These are phyloP conservation scores for Aeschynomene evenia DNA, from an alignment of 306 rosid species.

Conservation along the genomic window DNA sequence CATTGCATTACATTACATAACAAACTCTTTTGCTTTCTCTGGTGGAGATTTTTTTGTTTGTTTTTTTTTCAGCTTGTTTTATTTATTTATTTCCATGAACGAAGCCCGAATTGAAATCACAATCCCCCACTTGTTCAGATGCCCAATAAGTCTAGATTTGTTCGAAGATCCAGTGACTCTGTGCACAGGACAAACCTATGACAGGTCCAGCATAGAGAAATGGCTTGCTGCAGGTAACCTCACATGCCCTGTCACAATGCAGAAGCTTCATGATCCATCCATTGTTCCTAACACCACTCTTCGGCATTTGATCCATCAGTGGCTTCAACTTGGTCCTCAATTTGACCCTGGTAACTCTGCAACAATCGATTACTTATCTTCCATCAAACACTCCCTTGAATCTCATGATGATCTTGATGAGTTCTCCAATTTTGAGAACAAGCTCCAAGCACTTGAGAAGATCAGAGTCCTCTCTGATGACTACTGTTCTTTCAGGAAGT, in stretches of 20 bases:
- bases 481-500: constrained; percentile 41
- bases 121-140: constrained; percentile 73
- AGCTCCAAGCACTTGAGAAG: constrained; percentile 58
- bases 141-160: constrained; percentile 91
- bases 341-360: constrained; percentile 39
- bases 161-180: constrained; percentile 87
- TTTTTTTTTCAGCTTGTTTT: constrained; percentile 6
- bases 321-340: constrained; percentile 61
- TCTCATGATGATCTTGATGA: constrained; percentile 39
- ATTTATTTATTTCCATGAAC: constrained; percentile 61
- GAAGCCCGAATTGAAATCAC: constrained; percentile 53
- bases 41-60: neutral
- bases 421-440: constrained; percentile 36
- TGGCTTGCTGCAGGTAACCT: constrained; percentile 85
- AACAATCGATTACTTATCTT: constrained; percentile 45
- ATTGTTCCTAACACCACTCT: constrained; percentile 89
- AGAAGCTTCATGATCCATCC: constrained; percentile 78
- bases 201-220: constrained; percentile 78
- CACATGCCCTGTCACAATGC: constrained; percentile 97
- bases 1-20: neutral
- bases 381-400: constrained; percentile 51
- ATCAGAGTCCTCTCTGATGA: constrained; percentile 51
- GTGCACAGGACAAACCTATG: constrained; percentile 90
- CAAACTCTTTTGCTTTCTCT: constrained; percentile 11
- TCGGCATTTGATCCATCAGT: constrained; percentile 67